Evolutionary conservation across 352 stramenopile genomes (phyloP), one percentile per base, ranked within the genome.

Genomic region (Globisporangium carolinianum): DNA sequence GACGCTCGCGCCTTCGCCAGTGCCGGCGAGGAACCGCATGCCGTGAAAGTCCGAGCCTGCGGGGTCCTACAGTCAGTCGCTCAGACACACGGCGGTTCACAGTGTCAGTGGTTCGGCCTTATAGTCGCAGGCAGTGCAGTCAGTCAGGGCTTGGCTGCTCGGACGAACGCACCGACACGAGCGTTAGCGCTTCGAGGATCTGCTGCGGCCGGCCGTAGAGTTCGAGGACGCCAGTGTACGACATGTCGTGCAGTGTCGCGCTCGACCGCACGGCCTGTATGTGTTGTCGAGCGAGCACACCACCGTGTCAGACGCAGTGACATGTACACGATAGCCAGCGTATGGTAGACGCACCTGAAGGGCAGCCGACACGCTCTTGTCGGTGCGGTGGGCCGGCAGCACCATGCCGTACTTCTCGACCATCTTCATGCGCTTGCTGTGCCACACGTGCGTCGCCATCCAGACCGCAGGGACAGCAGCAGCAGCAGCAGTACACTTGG

Each of bases 341-440:
- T 24, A 12, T n/a, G 5, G 35, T 43, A 43, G 7, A 43, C 7
- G 8, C 38, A 69, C 61, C 47, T 71, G 56, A n/a, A 92, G 60
- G 3, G 80, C 70, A 24, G 83, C 80, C 17, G 83, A 86, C 9
- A 86, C 65, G 55, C 78, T 82, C 46, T 89, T 89, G 47, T 90
- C 82, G 0, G 76, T 57, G 15, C 79, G 71, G 7, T 65, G 73
- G 8, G 69, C 48, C 3, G 82, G 63, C 48, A 90, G 52, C 54
- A 72, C 57, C 49, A 84, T 59, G 41, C 83, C 83, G 61, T 77
- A 74, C n/a, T 61, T 60, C 15, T 73, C 62, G 18, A 41, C 42
- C 83, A 92, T 90, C 4, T 56, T 54, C 80, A 93, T 91, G 17
- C 83, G 76, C 49, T 91, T 93, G 63, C 76, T 69, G 62, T 93